Evolutionary conservation across 495 filamentous ascomycete species (phyloP).

Genomic region (Durotheca rogersii): DNA sequence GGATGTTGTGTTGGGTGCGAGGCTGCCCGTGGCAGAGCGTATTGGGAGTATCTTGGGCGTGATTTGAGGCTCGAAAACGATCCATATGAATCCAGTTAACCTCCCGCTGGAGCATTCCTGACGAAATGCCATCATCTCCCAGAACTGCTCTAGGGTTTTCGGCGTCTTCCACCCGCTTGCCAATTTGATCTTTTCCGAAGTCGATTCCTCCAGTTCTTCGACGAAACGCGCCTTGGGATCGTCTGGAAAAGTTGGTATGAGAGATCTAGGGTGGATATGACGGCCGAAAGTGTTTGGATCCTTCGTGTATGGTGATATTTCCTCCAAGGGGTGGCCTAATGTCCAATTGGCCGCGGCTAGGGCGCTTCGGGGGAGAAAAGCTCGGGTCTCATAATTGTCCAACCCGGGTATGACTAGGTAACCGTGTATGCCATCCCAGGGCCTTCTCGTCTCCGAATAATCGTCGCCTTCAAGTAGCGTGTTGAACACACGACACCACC

Average conservation of each 20-base stretch:
- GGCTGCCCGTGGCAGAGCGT: constrained; percentile 1
- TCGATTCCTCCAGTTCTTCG: constrained; percentile 81
- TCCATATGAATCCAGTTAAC: constrained; percentile 91
- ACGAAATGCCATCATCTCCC: constrained; percentile 97
- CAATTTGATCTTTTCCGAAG: constrained; percentile 53
- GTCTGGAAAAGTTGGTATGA: constrained; percentile 91
- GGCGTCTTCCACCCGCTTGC: constrained; percentile 73
- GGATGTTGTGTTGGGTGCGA: constrained; percentile 33
- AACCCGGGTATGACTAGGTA: constrained; percentile 88
- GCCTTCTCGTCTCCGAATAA: constrained; percentile 29
- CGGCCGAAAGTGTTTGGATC: constrained; percentile 48
- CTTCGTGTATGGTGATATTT: constrained; percentile 64
- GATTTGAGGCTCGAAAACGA: constrained; percentile 65
- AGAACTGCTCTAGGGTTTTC: constrained; percentile 82
- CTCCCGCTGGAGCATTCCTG: constrained; percentile 93
- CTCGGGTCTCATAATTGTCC: constrained; percentile 72
- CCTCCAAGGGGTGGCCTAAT: constrained; percentile 55
- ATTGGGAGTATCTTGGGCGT: not conserved
- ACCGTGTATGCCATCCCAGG: constrained; percentile 54
- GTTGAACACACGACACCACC: constrained; percentile 91
- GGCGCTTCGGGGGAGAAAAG: constrained; percentile 50
- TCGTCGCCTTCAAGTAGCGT: constrained; percentile 59
- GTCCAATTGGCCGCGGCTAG: constrained; percentile 52
- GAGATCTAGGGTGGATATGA: constrained; percentile 69
- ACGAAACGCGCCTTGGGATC: constrained; percentile 94